Evolutionary conservation across 2,329 filamentous ascomycete genomes (phyloP).

Genomic region (Hymenoscyphus fructigenus): DNA sequence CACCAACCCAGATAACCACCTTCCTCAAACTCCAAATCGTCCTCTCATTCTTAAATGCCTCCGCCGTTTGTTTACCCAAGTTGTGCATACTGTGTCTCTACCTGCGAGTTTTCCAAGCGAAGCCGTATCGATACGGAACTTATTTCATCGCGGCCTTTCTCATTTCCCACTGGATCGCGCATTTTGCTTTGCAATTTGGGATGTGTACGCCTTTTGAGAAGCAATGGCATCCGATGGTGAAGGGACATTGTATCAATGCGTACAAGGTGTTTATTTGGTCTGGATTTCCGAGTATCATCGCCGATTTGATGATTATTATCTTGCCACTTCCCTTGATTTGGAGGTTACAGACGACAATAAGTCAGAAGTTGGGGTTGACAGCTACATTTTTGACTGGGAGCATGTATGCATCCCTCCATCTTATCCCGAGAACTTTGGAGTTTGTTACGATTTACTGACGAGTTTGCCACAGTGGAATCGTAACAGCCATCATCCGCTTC

Average conservation of each 20-base stretch:
- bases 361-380: conserved; percentile 10
- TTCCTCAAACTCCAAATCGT: conserved; percentile 6
- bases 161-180: not conserved
- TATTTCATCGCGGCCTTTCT: conserved; percentile 1
- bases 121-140: conserved; percentile 8
- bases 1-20: not conserved
- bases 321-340: conserved; percentile 13
- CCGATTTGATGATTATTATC: conserved; percentile 11
- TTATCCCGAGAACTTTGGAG: not conserved
- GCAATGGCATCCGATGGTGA: conserved; percentile 6
- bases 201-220: conserved; percentile 7
- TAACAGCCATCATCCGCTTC: conserved; percentile 13
- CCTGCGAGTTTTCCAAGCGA: conserved; percentile 11
- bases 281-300: conserved; percentile 5
- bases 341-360: conserved; percentile 6
- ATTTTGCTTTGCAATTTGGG: not conserved
- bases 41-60: not conserved
- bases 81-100: conserved; percentile 14
- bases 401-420: conserved; percentile 18
- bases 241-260: conserved; percentile 7
- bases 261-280: conserved; percentile 7
- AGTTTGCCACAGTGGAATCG: not conserved
- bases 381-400: conserved; percentile 12
- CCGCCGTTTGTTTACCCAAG: conserved; percentile 6
- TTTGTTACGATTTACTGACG: not conserved